Conservation (phyloP, 1,139 yeast species). For the Debaryomyces fabryi region DNA sequence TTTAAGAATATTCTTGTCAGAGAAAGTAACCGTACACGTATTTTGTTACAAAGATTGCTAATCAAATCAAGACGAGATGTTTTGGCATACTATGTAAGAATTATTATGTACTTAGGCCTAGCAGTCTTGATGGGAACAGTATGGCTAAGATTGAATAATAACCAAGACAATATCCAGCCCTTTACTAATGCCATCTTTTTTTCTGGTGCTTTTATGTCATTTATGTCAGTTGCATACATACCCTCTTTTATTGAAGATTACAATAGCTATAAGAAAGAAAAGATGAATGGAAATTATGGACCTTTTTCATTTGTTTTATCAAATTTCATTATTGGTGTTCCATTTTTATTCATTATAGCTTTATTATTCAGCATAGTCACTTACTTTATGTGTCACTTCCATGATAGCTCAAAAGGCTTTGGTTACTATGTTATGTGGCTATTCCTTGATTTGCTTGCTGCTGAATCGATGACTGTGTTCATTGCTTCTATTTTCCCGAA, state of each 20-base stretch:
- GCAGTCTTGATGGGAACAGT: constrained; percentile 47
- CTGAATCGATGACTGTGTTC: constrained; percentile 42
- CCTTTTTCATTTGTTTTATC: constrained; percentile 36
- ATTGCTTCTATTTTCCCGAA: constrained; percentile 36
- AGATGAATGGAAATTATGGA: constrained; percentile 40
- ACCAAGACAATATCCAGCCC: constrained; percentile 37
- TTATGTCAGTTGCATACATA: constrained; percentile 47
- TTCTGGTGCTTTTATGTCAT: constrained; percentile 47
- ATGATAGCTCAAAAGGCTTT: constrained; percentile 30
- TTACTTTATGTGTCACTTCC: constrained; percentile 37
- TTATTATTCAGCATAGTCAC: constrained; percentile 34
- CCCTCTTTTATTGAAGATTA: constrained; percentile 43
- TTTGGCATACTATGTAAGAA: constrained; percentile 38
- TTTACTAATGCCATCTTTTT: constrained; percentile 44
- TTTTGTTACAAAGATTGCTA: constrained; percentile 26
- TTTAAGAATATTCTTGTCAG: constrained; percentile 4
- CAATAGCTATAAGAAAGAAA: constrained; percentile 31
- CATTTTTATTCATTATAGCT: constrained; percentile 38
- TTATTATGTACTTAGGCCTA: constrained; percentile 41
- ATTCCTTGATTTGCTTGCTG: constrained; percentile 41
- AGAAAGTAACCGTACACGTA: constrained; percentile 12
- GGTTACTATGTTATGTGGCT: constrained; percentile 39
- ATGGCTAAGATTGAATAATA: constrained; percentile 35
- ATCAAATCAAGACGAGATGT: constrained; percentile 37
- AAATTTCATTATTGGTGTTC: constrained; percentile 39